These are phyloP conservation scores for Fusarium bulbicola DNA, from an alignment of 2,329 filamentous ascomycete genomes.

Conservation along the genomic window DNA sequence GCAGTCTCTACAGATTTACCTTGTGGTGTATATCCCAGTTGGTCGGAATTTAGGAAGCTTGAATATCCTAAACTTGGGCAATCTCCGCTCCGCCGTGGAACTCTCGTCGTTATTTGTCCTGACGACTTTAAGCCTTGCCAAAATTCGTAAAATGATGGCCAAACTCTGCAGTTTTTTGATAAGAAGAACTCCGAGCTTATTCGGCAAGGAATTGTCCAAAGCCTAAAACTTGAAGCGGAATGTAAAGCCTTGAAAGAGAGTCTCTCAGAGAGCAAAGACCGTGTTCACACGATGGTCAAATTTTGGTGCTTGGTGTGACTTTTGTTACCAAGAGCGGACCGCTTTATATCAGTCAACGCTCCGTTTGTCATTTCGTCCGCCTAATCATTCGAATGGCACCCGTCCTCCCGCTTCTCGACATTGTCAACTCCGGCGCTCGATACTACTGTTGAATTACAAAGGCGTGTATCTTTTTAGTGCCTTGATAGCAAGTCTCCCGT, in stretches of 20 bases:
- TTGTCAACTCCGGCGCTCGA: neutral
- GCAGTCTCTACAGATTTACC: no score
- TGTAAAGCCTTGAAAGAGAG: fast-evolving
- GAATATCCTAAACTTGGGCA: no score
- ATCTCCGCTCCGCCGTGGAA: no score
- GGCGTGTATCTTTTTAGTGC: neutral
- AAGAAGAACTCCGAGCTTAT: neutral
- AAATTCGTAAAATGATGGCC: neutral
- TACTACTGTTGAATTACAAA: neutral
- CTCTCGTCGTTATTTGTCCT: neutral
- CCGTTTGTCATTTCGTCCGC: neutral
- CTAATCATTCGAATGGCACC: no score
- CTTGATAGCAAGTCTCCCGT: neutral
- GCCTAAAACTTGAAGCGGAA: neutral
- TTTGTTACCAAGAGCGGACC: neutral
- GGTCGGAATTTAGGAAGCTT: no score
- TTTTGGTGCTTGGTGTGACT: neutral
- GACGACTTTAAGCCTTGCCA: neutral
- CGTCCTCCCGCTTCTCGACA: neutral
- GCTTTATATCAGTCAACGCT: neutral
- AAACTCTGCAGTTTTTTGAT: neutral
- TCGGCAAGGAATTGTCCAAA: neutral
- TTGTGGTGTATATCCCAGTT: no score
- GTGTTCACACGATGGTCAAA: neutral
- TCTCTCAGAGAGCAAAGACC: fast-evolving